phyloP scores from a whole-genome alignment of 1,284 basidiomycete genomes.

The Austroboletus novae-zelandiae region DNA sequence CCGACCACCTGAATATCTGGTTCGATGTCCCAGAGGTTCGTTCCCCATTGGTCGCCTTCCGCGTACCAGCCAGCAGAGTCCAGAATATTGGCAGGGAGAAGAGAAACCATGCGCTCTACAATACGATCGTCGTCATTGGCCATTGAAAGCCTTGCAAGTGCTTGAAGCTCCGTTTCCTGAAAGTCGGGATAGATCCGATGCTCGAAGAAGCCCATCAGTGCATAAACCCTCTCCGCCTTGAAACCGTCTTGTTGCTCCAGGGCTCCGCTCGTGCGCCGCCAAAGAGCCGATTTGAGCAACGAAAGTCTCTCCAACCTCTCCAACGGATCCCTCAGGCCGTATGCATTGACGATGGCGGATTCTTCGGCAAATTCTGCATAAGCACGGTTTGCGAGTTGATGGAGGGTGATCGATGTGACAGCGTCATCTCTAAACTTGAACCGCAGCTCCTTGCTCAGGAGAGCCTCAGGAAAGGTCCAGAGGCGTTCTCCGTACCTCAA shows the following conservation, averaged over 20 bases:
- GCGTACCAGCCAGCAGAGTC: constrained; percentile 16
- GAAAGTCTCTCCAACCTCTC: constrained; percentile 28
- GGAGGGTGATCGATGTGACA: constrained; percentile 22
- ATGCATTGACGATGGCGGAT: constrained; percentile 25
- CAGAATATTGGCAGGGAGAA: constrained; percentile 10
- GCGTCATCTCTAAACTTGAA: constrained; percentile 10
- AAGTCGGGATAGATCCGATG: constrained; percentile 25
- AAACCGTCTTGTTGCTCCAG: neutral
- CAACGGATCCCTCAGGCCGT: constrained; percentile 21
- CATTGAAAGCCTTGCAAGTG: constrained; percentile 27
- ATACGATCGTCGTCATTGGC: constrained; percentile 27
- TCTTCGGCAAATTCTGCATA: constrained; percentile 18
- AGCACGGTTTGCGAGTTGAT: constrained; percentile 25
- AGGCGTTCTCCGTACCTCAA: constrained; percentile 23
- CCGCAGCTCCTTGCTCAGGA: neutral
- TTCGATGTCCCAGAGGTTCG: constrained; percentile 28
- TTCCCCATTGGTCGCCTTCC: constrained; percentile 19
- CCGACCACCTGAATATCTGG: constrained; percentile 26
- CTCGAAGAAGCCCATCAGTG: constrained; percentile 30
- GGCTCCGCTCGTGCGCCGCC: constrained; percentile 8
- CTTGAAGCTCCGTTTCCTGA: constrained; percentile 23
- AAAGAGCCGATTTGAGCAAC: constrained; percentile 25
- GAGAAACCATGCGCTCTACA: constrained; percentile 26
- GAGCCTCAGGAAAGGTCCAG: constrained; percentile 26
- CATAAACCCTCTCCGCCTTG: constrained; percentile 25